Conservation (phyloP, 495 filamentous ascomycete genomes). For the Pyrenopolyporus hunteri region DNA sequence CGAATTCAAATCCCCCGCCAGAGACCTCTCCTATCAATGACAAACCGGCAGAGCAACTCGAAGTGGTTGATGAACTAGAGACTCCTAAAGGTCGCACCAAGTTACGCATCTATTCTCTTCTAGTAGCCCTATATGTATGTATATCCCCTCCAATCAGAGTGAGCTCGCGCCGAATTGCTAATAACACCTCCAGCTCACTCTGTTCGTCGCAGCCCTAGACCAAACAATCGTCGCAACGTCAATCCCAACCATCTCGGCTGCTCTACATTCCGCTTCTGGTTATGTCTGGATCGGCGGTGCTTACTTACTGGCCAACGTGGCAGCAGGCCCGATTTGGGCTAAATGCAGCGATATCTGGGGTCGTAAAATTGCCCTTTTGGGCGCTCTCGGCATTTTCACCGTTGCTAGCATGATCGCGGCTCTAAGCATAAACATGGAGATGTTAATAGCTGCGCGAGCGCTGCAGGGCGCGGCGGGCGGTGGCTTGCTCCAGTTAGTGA, state of each 20-base stretch:
- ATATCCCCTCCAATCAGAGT: not conserved
- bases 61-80: slow-evolving; percentile 25
- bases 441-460: slow-evolving; percentile 73
- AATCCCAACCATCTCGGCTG: slow-evolving; percentile 62
- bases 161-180: not conserved
- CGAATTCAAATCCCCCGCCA: not conserved
- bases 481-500: slow-evolving; percentile 72
- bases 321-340: slow-evolving; percentile 51
- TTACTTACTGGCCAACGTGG: slow-evolving; percentile 57
- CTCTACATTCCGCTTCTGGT: slow-evolving; percentile 64
- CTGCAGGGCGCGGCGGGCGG: slow-evolving; percentile 81
- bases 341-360: slow-evolving; percentile 74
- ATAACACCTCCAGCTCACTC: slow-evolving; percentile 29
- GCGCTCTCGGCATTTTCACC: slow-evolving; percentile 67
- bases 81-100: slow-evolving; percentile 34
- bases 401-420: slow-evolving; percentile 70
- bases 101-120: slow-evolving; percentile 36
- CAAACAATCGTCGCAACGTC: slow-evolving; percentile 68
- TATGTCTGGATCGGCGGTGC: slow-evolving; percentile 73
- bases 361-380: slow-evolving; percentile 73
- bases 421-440: slow-evolving; percentile 65
- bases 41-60: slow-evolving; percentile 9
- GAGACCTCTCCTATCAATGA: slow-evolving; percentile 4
- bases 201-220: slow-evolving; percentile 67
- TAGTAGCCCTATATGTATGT: slow-evolving; percentile 39